Base-by-base conservation (phyloP, 306 rosid species). In the Comarum palustre region DNA sequence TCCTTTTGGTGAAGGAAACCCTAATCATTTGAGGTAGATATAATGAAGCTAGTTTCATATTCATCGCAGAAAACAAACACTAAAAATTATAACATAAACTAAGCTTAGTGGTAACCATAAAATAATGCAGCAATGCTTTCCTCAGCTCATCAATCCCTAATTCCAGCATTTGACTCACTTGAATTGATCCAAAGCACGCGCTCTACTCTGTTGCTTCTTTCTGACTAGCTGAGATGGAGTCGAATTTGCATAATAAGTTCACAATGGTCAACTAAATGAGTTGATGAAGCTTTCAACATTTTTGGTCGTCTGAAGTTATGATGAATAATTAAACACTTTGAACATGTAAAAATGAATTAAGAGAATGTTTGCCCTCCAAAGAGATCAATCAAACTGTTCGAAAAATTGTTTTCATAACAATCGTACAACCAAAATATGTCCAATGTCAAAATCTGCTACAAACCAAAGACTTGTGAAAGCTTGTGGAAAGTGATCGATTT, bases 151-250 rank as follows among this genome's bases (percentile, higher is more conserved):
- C n/a, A 64, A 38, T 20, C 10, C 14, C 7, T 9, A 39, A n/a
- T 64, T 64, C 48, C 69, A 64, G 50, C 69, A 64, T 64, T 64
- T 64, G 69, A 64, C 32, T 32, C 39, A 17, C 11, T 62, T 12
- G 31, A n/a, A 11, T 39, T 39, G 39, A 70, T 52, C 52, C 46
- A 71, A 39, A 24, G 52, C 5, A 71, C 66, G 68, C 68, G 55
- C 42, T 72, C 3, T 12, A 42, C 16, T 25, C n/a, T 71, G 52
- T 25, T 55, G 54, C 68, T 16, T 11, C 61, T 13, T 17, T 60
- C 42, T 58, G 57, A 42, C 75, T 19, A 6, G 1, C n/a, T n/a
- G n/a, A 25, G 19, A 41, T 58, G 7, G 29, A 17, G 45, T 19
- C 38, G 25, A 34, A 19, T 19, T 17, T 17, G 43, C 43, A 61